phyloP scores from a whole-genome alignment of 2,329 filamentous ascomycete genomes.

The Pestalotiopsis sp. region DNA sequence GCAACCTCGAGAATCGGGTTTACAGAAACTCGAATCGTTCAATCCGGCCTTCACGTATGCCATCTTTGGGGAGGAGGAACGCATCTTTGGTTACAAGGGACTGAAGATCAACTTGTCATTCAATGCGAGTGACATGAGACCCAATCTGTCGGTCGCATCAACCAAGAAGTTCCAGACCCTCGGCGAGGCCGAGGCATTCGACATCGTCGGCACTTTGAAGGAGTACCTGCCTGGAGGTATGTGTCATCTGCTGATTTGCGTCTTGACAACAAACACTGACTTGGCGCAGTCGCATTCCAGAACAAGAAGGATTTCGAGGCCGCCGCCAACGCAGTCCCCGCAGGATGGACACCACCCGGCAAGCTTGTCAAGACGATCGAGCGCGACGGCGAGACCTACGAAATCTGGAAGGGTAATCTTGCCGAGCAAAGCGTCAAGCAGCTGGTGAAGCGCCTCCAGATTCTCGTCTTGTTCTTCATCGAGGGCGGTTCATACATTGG shows the following conservation, averaged over 20 bases:
- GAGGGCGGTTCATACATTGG: conserved; percentile 84
- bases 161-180: conserved; percentile 71
- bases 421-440: conserved; percentile 69
- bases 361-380: conserved; percentile 67
- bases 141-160: conserved; percentile 72
- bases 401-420: conserved; percentile 83
- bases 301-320: conserved; percentile 64
- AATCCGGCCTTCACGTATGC: conserved; percentile 87
- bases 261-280: conserved; percentile 17
- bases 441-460: conserved; percentile 79
- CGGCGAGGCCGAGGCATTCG: conserved; percentile 69
- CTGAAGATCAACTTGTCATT: conserved; percentile 75
- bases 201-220: conserved; percentile 67
- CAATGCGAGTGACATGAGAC: conserved; percentile 73
- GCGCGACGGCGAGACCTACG: conserved; percentile 65
- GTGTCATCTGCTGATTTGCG: conserved; percentile 26
- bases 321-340: conserved; percentile 49
- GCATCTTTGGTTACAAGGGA: conserved; percentile 86
- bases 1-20: conserved; percentile 47
- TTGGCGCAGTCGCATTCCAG: conserved; percentile 64
- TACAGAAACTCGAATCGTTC: conserved; percentile 69
- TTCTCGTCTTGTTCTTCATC: conserved; percentile 85
- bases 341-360: conserved; percentile 73
- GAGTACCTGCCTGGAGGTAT: conserved; percentile 69
- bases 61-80: conserved; percentile 91